Percentiles rank a stretch among this genome's conserved stretches.
phyloP scores from a whole-genome alignment of 805 yeast genomes.

The Saccharomycopsis microspora region DNA sequence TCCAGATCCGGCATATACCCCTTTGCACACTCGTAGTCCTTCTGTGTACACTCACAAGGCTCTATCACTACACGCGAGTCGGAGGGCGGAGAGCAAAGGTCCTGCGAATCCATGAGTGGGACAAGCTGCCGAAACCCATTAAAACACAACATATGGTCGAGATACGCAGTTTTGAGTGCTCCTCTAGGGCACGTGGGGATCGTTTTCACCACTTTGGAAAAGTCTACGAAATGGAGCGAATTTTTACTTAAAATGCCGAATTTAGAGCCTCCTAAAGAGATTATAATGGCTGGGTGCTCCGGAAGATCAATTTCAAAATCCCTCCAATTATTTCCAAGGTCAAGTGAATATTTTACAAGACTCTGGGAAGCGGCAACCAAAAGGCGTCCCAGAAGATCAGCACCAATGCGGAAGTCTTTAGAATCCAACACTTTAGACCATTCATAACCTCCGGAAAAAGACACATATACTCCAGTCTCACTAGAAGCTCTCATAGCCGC shows the following conservation, averaged over 20 bases:
- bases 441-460: slow-evolving; percentile 62
- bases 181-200: not conserved
- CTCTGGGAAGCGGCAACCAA: slow-evolving; percentile 37
- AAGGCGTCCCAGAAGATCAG: slow-evolving; percentile 49
- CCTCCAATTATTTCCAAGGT: slow-evolving; percentile 62
- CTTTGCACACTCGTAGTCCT: slow-evolving; percentile 60
- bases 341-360: slow-evolving; percentile 44
- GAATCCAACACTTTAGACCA: slow-evolving; percentile 50
- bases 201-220: slow-evolving; percentile 5
- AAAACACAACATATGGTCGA: slow-evolving; percentile 42
- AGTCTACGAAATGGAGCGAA: slow-evolving; percentile 4
- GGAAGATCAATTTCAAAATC: not conserved
- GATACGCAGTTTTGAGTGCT: slow-evolving; percentile 41
- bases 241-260: slow-evolving; percentile 39
- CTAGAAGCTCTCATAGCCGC: slow-evolving; percentile 17
- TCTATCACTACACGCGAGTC: slow-evolving; percentile 20
- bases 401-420: slow-evolving; percentile 56
- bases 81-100: no score
- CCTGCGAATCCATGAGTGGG: no score
- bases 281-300: not conserved
- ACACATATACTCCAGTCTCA: slow-evolving; percentile 36
- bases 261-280: slow-evolving; percentile 29
- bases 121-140: slow-evolving; percentile 57
- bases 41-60: slow-evolving; percentile 50
- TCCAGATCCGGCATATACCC: slow-evolving; percentile 29